phyloP scores from a whole-genome alignment of 257 asterid genomes.

The Linderniella brevidens region DNA sequence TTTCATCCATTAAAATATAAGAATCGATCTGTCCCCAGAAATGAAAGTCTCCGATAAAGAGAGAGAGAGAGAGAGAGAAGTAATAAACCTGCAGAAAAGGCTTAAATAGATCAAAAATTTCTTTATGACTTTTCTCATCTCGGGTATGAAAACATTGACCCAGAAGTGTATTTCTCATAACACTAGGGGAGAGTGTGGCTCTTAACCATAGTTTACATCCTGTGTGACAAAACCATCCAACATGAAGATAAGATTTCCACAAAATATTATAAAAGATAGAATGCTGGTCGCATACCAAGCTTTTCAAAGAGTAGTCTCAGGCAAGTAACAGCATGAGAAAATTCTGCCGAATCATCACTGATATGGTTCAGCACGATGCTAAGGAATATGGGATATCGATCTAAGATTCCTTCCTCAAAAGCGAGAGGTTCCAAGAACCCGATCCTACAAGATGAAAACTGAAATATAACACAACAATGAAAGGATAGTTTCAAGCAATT shows the following conservation, averaged over 20 bases:
- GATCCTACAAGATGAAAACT: slow-evolving; percentile 42
- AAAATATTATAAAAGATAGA: slow-evolving; percentile 10
- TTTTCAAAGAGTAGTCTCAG: slow-evolving; percentile 77
- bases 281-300: slow-evolving; percentile 54
- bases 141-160: slow-evolving; percentile 99
- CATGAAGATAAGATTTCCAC: slow-evolving; percentile 10
- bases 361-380: slow-evolving; percentile 89
- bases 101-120: slow-evolving; percentile 91
- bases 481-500: slow-evolving; percentile 13
- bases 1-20: not conserved
- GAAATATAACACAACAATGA: slow-evolving; percentile 17
- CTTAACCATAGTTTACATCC: slow-evolving; percentile 97
- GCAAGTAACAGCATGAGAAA: slow-evolving; percentile 88
- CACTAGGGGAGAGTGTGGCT: slow-evolving; percentile 85
- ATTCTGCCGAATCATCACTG: slow-evolving; percentile 80
- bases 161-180: slow-evolving; percentile 86
- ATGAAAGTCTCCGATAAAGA: slow-evolving; percentile 8
- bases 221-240: slow-evolving; percentile 16
- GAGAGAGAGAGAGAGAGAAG: slow-evolving; percentile 5
- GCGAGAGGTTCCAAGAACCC: slow-evolving; percentile 93
- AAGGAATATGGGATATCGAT: slow-evolving; percentile 82
- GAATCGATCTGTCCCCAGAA: not conserved
- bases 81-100: slow-evolving; percentile 87
- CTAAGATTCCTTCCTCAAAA: slow-evolving; percentile 95
- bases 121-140: slow-evolving; percentile 95